Evolutionary conservation across 129 eudicot species (phyloP).

Genomic region (Silybum marianum): DNA sequence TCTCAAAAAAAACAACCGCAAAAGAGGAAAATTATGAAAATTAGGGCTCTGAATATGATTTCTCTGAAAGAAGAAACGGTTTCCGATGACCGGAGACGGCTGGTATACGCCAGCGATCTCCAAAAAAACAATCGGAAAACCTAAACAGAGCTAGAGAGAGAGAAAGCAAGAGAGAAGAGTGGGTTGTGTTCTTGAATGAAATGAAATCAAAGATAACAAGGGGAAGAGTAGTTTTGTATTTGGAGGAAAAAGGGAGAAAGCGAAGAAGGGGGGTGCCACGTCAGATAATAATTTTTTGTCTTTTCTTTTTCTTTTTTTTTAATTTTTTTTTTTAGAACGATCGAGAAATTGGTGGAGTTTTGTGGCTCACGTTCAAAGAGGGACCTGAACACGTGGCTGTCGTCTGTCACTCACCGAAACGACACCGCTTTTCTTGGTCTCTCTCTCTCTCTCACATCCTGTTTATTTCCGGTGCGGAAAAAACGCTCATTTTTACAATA

Average conservation of each 20-base stretch:
- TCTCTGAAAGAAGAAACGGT: conserved; percentile 9
- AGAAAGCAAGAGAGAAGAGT: conserved; percentile 16
- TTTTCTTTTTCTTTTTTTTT: background rate
- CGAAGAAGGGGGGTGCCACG: conserved; percentile 51
- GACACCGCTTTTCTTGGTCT: conserved; percentile 32
- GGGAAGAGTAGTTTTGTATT: conserved; percentile 27
- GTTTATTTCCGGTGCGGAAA: conserved; percentile 2
- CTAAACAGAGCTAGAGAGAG: conserved; percentile 1
- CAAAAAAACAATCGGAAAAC: conserved; percentile 12
- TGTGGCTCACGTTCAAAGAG: conserved; percentile 66
- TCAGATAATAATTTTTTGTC: conserved; percentile 19
- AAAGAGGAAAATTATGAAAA: background rate
- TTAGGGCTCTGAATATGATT: conserved; percentile 11
- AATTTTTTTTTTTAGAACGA: conserved; percentile 29
- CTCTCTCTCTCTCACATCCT: conserved; percentile 1
- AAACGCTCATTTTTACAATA: background rate
- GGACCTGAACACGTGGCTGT: conserved; percentile 61
- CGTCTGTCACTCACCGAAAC: conserved; percentile 32
- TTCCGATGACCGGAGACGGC: conserved; percentile 31
- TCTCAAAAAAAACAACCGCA: background rate
- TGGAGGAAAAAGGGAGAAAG: conserved; percentile 36
- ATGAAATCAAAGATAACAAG: conserved; percentile 22
- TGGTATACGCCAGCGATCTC: background rate
- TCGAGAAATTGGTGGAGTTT: conserved; percentile 55
- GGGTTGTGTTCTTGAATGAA: conserved; percentile 1